Base-by-base conservation (phyloP, 2,329 filamentous ascomycete genomes). In the Cercospora zeae-maydis region DNA sequence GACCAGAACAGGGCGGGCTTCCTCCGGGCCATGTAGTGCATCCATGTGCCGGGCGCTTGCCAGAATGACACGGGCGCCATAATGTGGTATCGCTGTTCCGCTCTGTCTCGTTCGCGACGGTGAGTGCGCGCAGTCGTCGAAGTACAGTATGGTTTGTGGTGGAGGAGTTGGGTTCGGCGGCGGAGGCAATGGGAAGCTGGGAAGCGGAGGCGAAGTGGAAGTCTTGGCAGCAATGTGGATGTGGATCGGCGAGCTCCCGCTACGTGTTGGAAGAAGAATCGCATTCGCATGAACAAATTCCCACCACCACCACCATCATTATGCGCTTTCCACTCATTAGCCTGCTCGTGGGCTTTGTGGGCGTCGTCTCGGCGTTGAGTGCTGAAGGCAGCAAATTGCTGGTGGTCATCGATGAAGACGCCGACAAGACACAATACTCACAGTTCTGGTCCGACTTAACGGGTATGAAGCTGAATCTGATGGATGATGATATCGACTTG, bases 1-100 rank as follows among this genome's bases (percentile, higher is more conserved):
- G 91, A 92, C 85, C 87, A 98, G 84, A 97, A 96, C 81, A 92
- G 89, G 63, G 92, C 92, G 57, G 95, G 95, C 77, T 90, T 90
- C 78, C 95, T 89, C 80, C 92, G 88, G 56, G 90, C 84, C 58
- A 92, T 88, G 92, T 93, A 98, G 79, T 88, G 88, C 73, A 90
- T 80, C 86, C 96, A 98, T 72, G 87, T 87, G 76, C 96, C 74
- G 68, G 95, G 95, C 63, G 85, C 84, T 69, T 86, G 84, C 87
- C 89, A 97, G 89, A 99, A 97, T 73, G 83, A 83, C 72, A 92
- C 89, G 60, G 84, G 82, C 67, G 85, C 83, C 88, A 92, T 92
- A 67, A 68, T 80, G 75, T 80, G 75, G 75, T 66, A 14, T 16
- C 33, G 8, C 54, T 47, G 21, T 30, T 27, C 49, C n/a, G n/a